phyloP scores from a whole-genome alignment of 176 grass and related monocot species.

The Oryza meyeriana region DNA sequence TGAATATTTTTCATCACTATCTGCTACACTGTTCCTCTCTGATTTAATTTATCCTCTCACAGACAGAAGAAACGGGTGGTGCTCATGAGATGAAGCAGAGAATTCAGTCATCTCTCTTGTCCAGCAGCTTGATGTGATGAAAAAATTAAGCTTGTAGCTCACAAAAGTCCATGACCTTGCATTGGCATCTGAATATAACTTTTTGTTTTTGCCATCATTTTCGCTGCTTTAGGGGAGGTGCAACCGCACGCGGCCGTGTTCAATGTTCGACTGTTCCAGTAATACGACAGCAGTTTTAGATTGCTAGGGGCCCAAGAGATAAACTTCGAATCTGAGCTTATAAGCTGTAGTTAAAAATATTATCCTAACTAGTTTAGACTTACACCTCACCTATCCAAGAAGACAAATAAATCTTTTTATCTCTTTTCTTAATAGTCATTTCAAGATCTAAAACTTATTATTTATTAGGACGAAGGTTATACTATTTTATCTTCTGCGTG shows the following conservation, averaged over 20 bases:
- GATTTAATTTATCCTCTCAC: not conserved
- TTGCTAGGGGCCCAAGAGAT: not conserved
- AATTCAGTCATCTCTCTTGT: slow-evolving; percentile 1
- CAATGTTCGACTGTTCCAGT: not conserved
- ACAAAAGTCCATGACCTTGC: not conserved
- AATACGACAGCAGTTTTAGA: not conserved
- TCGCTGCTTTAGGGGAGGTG: not conserved
- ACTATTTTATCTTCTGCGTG: no score
- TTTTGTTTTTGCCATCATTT: not conserved
- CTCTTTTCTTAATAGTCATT: no score
- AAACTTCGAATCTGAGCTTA: not conserved
- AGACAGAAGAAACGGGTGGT: slow-evolving; percentile 17
- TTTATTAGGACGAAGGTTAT: no score
- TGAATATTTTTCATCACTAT: not conserved
- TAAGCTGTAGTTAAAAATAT: no score
- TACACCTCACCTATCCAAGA: no score
- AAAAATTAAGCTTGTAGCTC: not conserved
- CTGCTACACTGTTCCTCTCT: not conserved
- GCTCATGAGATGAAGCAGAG: slow-evolving; percentile 12
- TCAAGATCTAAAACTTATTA: no score
- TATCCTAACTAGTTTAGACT: no score
- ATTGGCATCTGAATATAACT: not conserved
- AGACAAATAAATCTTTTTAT: no score
- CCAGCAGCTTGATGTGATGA: slow-evolving; percentile 3
- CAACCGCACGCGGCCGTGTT: not conserved